A percentile compares a stretch with the other conserved stretches of the same genome.
These are phyloP conservation scores for Holtermanniella nyarrowii DNA, from an alignment of 768 basidiomycete genomes.

Conservation along the genomic window DNA sequence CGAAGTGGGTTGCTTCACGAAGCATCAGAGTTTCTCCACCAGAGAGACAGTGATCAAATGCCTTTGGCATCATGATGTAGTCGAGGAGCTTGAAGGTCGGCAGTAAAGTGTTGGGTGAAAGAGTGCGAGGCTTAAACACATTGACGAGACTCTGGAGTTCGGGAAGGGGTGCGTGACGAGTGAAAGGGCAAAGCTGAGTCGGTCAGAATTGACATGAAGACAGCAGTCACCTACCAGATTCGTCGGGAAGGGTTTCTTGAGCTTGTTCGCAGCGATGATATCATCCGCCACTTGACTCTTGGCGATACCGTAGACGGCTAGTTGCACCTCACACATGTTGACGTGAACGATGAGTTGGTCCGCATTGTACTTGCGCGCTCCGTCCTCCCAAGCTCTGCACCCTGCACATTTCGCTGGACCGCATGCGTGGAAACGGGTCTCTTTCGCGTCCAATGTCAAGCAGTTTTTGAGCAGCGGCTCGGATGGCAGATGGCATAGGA, in stretches of 20 bases:
- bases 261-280: slow-evolving; percentile 35
- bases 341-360: slow-evolving; percentile 58
- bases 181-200: slow-evolving; percentile 56
- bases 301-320: slow-evolving; percentile 49
- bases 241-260: slow-evolving; percentile 44
- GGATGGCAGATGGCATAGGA: slow-evolving; percentile 57
- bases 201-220: background rate
- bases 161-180: slow-evolving; percentile 76
- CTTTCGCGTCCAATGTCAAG: slow-evolving; percentile 20
- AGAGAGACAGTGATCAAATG: slow-evolving; percentile 56
- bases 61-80: slow-evolving; percentile 58
- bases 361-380: slow-evolving; percentile 31
- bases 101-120: slow-evolving; percentile 71
- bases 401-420: slow-evolving; percentile 61
- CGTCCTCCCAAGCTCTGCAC: slow-evolving; percentile 30
- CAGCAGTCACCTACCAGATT: slow-evolving; percentile 49
- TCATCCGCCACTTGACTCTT: slow-evolving; percentile 45
- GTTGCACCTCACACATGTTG: slow-evolving; percentile 68
- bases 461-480: slow-evolving; percentile 43
- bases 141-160: slow-evolving; percentile 72
- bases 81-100: slow-evolving; percentile 52
- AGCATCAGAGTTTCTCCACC: slow-evolving; percentile 11
- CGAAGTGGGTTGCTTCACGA: background rate
- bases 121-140: slow-evolving; percentile 63
- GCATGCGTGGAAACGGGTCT: slow-evolving; percentile 84